Evolutionary conservation across 2,329 filamentous ascomycete genomes (phyloP).

Genomic region (Pseudogymnoascus sp.): DNA sequence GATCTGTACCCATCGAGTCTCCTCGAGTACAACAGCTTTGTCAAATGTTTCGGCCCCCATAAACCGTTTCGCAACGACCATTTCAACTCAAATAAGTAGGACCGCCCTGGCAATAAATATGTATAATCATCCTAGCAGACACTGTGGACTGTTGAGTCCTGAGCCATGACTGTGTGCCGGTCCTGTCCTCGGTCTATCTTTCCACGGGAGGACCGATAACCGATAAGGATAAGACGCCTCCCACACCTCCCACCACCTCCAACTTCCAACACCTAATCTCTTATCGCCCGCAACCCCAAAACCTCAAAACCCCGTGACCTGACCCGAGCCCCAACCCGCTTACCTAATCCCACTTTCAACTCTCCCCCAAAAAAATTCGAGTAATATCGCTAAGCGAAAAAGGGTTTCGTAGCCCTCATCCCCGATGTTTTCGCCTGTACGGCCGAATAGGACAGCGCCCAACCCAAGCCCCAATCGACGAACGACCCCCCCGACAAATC

Average conservation of each 20-base stretch:
- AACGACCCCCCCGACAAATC: not conserved
- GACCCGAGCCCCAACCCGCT: not conserved
- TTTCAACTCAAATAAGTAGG: not conserved
- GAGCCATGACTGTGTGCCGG: not conserved
- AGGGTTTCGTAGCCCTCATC: conserved; percentile 2
- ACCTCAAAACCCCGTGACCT: not conserved
- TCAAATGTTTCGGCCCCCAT: not conserved
- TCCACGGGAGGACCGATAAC: not conserved
- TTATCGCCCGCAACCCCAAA: not conserved
- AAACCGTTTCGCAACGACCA: not conserved
- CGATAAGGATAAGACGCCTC: not conserved
- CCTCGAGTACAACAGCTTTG: not conserved
- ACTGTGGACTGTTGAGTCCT: not conserved
- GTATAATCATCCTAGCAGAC: not conserved
- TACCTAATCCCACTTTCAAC: not conserved
- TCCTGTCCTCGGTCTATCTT: not conserved
- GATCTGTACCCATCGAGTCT: not conserved
- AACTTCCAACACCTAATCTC: not conserved
- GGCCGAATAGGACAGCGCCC: conserved; percentile 1
- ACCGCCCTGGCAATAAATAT: not conserved
- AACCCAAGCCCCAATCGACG: not conserved
- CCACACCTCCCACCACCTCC: too few relatives aligned
- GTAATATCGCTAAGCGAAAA: not conserved
- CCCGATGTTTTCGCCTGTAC: not conserved
- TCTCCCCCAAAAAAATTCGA: too few relatives aligned